Conservation (phyloP, 805 yeast genomes). For the Tetrapisispora iriomotensis region DNA sequence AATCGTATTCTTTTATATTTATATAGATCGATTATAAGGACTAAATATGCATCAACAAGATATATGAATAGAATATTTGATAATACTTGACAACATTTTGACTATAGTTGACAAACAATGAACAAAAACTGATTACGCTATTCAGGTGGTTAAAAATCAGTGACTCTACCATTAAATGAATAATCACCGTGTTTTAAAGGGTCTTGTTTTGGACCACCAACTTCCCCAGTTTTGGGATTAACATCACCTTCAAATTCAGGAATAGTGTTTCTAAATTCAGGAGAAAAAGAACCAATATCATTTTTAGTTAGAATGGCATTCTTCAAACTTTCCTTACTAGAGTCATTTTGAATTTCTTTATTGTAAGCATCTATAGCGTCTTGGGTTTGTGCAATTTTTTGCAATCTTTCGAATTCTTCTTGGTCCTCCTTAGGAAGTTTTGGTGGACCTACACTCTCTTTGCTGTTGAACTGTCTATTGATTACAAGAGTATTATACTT, state of each 20-base stretch:
- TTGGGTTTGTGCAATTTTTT: constrained; percentile 69
- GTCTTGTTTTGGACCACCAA: constrained; percentile 96
- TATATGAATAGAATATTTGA: too few relatives aligned
- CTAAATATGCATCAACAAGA: too few relatives aligned
- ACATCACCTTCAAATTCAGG: constrained; percentile 94
- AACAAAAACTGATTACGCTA: background rate
- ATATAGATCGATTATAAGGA: too few relatives aligned
- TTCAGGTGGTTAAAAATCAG: constrained; percentile 70
- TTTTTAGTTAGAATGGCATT: constrained; percentile 32
- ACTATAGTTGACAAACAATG: too few relatives aligned
- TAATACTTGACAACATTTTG: too few relatives aligned
- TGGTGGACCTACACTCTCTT: constrained; percentile 26
- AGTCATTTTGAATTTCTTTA: constrained; percentile 31
- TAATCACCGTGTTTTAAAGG: constrained; percentile 88
- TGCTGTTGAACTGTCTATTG: constrained; percentile 9
- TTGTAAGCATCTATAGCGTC: constrained; percentile 70
- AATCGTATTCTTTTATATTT: too few relatives aligned
- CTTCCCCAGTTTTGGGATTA: constrained; percentile 90
- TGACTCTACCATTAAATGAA: constrained; percentile 91
- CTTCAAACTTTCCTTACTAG: constrained; percentile 24
- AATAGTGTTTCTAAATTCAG: constrained; percentile 63
- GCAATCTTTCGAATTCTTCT: constrained; percentile 83
- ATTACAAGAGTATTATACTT: background rate
- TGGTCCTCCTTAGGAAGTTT: constrained; percentile 28
- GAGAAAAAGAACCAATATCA: constrained; percentile 57